Conservation (phyloP, 805 yeast species). For the Allodekkera sacchari region DNA sequence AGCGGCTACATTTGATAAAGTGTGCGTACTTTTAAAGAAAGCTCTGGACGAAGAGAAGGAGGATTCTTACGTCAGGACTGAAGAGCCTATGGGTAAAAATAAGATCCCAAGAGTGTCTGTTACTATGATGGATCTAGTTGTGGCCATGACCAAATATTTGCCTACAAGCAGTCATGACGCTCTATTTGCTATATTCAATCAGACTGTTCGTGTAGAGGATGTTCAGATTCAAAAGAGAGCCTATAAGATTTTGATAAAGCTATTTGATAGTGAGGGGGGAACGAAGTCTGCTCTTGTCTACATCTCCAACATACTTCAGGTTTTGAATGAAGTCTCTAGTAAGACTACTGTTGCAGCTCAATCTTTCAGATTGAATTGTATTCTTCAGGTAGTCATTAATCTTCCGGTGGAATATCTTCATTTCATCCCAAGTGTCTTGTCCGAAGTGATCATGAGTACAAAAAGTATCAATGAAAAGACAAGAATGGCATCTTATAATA, state of each 20-base stretch:
- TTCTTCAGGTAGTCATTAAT: slow-evolving; percentile 49
- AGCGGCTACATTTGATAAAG: slow-evolving; percentile 72
- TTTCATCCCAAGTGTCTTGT: slow-evolving; percentile 73
- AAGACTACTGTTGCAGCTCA: slow-evolving; percentile 66
- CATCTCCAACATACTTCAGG: slow-evolving; percentile 49
- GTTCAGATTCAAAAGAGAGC: slow-evolving; percentile 82
- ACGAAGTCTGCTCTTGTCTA: slow-evolving; percentile 41
- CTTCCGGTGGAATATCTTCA: slow-evolving; percentile 59
- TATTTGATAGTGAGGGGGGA: slow-evolving; percentile 66
- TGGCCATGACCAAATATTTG: slow-evolving; percentile 77
- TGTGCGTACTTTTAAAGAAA: slow-evolving; percentile 67
- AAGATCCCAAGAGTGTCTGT: slow-evolving; percentile 50
- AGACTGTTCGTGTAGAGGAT: slow-evolving; percentile 50
- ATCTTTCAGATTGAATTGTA: slow-evolving; percentile 67
- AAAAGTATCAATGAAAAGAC: slow-evolving; percentile 92
- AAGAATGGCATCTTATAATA: slow-evolving; percentile 68
- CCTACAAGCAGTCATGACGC: slow-evolving; percentile 66
- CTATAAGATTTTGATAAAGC: slow-evolving; percentile 64
- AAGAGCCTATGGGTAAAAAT: slow-evolving; percentile 22
- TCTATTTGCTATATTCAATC: slow-evolving; percentile 67
- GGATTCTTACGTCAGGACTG: slow-evolving; percentile 25
- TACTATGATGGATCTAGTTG: slow-evolving; percentile 87
- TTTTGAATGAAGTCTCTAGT: slow-evolving; percentile 50
- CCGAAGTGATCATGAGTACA: slow-evolving; percentile 85
- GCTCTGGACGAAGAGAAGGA: slow-evolving; percentile 56